phyloP scores from a whole-genome alignment of 768 basidiomycete species.

The Mycena rebaudengoi region DNA sequence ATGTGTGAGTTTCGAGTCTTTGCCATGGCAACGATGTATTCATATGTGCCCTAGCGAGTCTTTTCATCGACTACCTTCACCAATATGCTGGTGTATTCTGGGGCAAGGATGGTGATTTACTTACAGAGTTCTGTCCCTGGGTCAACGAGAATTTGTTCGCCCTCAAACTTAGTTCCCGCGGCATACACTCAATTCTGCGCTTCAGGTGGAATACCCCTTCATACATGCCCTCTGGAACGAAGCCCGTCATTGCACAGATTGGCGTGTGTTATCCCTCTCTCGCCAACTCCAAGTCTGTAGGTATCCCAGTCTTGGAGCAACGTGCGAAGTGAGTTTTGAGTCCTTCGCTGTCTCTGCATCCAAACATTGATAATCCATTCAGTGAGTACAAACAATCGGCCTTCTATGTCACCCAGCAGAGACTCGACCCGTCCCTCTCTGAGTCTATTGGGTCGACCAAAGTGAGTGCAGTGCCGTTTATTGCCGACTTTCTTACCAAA shows the following conservation, averaged over 20 bases:
- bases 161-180: background rate
- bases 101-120: no score
- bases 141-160: background rate
- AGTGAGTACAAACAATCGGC: background rate
- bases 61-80: slow-evolving; percentile 3
- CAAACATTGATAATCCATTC: background rate
- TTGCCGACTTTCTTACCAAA: background rate
- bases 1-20: background rate
- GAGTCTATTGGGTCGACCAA: background rate
- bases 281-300: background rate
- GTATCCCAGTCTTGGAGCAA: slow-evolving; percentile 10
- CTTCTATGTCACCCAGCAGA: background rate
- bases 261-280: slow-evolving; percentile 8
- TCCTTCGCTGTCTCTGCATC: background rate
- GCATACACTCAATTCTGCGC: background rate
- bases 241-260: background rate
- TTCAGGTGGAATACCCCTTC: background rate
- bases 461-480: background rate
- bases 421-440: background rate
- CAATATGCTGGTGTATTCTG: no score
- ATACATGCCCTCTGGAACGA: background rate
- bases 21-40: background rate
- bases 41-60: background rate
- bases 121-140: no score
- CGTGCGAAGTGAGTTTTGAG: background rate